Base-by-base conservation (phyloP, 306 rosid species). In the Vigna hirtella region DNA sequence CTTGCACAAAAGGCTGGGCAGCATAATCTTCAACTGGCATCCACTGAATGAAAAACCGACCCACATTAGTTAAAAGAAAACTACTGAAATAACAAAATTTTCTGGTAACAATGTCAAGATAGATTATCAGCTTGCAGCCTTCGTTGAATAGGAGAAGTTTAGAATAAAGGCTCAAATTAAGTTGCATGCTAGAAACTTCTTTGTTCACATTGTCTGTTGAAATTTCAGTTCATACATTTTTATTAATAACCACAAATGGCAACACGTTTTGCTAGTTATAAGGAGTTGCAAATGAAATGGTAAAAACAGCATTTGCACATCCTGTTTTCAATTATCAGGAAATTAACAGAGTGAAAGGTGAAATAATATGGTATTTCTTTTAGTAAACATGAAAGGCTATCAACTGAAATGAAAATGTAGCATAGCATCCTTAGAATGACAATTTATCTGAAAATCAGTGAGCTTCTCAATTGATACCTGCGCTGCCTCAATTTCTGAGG, bases 21-120 rank as follows among this genome's bases (percentile, higher is more conserved):
- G 84, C 90, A 79, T 91, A 91, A 7, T 91, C 94, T 70, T 85
- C 81, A 57, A 89, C 10, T 1, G 90, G 85, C 93, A 94, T 94
- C 98, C 98, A 90, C 97, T 94, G 90, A 32, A 76, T 14, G 50
- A 45, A 52, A 78, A 68, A 48, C 13, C 34, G 59, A 59, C 43
- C 14, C 47, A 82, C 55, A 49, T 79, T 0, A 4, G 14, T 47
- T 47, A 1, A 10, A 53, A 42, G 47, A 42, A 72, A 73, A 34
- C 2, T 57, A 65, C 40, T 28, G 2, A 55, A 42, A 50, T 63
- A 28, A 24, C 36, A 4, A 51, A 16, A 45, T 49, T 70, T 14
- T 38, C n/a, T 47, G 40, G 55, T 55, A n/a, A 26, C 28, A 26
- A 26, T 26, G 28, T 26, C 28, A 26, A 26, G 3, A 26, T 26